These are phyloP conservation scores for Orbilia ellipsospora DNA, from an alignment of 2,329 filamentous ascomycete species.

Conservation along the genomic window DNA sequence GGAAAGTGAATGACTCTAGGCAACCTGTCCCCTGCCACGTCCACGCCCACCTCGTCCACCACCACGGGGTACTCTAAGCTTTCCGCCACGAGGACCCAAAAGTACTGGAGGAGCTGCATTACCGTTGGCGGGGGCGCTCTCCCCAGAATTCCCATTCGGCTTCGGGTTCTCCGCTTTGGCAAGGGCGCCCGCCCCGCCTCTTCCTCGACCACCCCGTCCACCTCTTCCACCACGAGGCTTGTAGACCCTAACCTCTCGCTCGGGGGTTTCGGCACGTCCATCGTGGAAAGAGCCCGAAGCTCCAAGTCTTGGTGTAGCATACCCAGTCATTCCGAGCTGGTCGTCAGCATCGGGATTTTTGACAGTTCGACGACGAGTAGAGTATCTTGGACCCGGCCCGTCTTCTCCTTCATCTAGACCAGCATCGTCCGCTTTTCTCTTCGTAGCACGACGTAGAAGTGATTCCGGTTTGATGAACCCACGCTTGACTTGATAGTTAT, in stretches of 20 bases:
- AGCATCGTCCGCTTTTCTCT: conserved; percentile 41
- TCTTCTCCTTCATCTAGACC: conserved; percentile 46
- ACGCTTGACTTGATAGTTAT: conserved; percentile 46
- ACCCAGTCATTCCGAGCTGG: conserved; percentile 43
- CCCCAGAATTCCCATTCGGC: background rate
- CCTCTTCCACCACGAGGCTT: conserved; percentile 44
- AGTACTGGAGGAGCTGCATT: background rate
- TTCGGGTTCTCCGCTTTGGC: conserved; percentile 17
- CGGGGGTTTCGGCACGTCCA: conserved; percentile 18
- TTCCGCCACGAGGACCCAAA: conserved; percentile 11
- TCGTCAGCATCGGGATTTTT: conserved; percentile 49
- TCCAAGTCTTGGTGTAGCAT: conserved; percentile 25
- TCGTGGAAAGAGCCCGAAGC: conserved; percentile 17
- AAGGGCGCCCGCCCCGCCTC: conserved; percentile 10
- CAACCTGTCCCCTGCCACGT: conserved; percentile 22
- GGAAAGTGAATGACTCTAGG: conserved; percentile 1
- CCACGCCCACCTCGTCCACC: conserved; percentile 38
- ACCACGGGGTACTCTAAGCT: background rate
- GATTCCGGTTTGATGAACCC: conserved; percentile 46
- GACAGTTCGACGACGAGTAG: conserved; percentile 36
- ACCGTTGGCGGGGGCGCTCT: conserved; percentile 3
- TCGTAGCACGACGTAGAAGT: conserved; percentile 20
- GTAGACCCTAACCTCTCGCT: conserved; percentile 42
- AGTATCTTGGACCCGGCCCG: conserved; percentile 37
- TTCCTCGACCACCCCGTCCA: conserved; percentile 20